Evolutionary conservation across 2,329 filamentous ascomycete genomes (phyloP).

Genomic region (Lachnellula arida): DNA sequence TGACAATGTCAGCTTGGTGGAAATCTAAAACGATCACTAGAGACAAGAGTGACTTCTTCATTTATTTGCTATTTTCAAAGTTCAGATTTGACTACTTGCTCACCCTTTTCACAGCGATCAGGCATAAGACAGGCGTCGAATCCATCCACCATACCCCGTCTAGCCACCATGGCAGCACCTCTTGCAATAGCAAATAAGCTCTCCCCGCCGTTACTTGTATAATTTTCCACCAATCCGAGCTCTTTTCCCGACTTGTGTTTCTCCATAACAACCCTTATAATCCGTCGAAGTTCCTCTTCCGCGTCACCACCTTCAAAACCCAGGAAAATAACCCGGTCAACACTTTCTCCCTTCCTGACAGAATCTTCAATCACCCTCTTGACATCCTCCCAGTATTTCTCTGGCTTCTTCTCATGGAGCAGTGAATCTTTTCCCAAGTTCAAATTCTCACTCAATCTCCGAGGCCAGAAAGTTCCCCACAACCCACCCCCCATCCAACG

Average conservation of each 20-base stretch:
- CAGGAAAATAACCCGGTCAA: background rate
- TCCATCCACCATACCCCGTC: background rate
- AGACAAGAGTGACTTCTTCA: too few relatives aligned
- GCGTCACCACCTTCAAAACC: background rate
- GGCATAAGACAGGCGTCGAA: too few relatives aligned
- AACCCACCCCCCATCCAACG: background rate
- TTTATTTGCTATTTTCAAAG: too few relatives aligned
- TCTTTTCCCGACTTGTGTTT: background rate
- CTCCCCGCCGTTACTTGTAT: background rate
- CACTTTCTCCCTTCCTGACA: background rate
- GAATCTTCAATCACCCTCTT: background rate
- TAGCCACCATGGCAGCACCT: background rate
- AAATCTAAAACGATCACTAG: too few relatives aligned
- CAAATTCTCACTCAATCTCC: background rate
- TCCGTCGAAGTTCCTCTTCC: background rate
- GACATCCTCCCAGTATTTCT: background rate
- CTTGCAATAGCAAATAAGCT: background rate
- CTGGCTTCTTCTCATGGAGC: background rate
- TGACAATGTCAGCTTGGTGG: too few relatives aligned
- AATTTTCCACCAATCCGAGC: background rate
- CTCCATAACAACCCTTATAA: background rate
- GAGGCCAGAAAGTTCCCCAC: background rate
- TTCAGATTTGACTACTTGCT: too few relatives aligned
- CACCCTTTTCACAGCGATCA: too few relatives aligned
- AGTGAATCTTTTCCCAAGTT: background rate